A percentile compares a stretch with the other conserved stretches of the same genome.
These are phyloP conservation scores for Leishmania arabica DNA, from an alignment of 208 protist genomes.

Conservation along the genomic window DNA sequence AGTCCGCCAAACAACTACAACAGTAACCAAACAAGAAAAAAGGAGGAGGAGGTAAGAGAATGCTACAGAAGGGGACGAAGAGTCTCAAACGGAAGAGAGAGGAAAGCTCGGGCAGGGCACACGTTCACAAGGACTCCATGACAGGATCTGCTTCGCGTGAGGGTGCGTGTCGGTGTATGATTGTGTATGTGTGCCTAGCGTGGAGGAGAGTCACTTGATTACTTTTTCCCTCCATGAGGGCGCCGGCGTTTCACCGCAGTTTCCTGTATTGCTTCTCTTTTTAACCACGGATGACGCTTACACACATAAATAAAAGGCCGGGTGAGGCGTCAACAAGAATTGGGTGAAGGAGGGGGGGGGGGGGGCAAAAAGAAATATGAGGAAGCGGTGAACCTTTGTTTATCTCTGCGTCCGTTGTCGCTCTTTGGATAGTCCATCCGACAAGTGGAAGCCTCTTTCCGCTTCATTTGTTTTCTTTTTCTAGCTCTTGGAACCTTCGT, in stretches of 20 bases:
- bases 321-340: not conserved
- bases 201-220: not conserved
- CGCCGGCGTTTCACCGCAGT: not conserved
- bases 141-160: not conserved
- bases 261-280: not conserved
- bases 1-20: not conserved
- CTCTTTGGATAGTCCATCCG: not conserved
- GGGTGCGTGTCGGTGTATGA: not conserved
- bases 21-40: not conserved
- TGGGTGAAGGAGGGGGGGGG: no score
- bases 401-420: not conserved
- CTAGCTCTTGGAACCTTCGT: not conserved
- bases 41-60: not conserved
- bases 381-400: not conserved
- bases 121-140: not conserved
- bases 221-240: not conserved
- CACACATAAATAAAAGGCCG: not conserved
- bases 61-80: not conserved
- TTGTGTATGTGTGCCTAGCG: slow-evolving; percentile 3
- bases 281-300: not conserved
- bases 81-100: not conserved
- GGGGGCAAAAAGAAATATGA: not conserved
- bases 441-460: not conserved
- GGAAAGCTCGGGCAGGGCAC: not conserved
- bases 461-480: no score